Conservation (phyloP, 352 stramenopile genomes). For the Phytophthora rubi region DNA sequence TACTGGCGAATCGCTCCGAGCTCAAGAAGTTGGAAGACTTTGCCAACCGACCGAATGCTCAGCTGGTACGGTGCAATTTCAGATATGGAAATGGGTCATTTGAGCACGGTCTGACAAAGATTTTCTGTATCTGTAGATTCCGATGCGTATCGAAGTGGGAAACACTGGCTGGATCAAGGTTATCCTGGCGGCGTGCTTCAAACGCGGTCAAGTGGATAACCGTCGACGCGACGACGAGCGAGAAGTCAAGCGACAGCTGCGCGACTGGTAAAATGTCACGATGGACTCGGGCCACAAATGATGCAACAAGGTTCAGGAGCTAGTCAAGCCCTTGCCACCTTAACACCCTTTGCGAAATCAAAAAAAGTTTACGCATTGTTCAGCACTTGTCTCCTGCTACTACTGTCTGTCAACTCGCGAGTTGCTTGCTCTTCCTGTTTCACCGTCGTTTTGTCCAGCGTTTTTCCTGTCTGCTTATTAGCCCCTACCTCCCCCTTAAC, state of each 20-base stretch:
- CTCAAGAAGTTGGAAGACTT: conserved; percentile 83
- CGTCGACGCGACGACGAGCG: conserved; percentile 78
- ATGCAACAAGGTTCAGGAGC: not conserved
- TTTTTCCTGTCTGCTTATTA: conserved; percentile 6
- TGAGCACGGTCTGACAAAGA: not conserved
- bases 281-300: not conserved
- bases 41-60: conserved; percentile 60
- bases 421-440: conserved; percentile 12
- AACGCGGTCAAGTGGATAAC: conserved; percentile 70
- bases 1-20: conserved; percentile 76
- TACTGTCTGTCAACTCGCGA: conserved; percentile 13
- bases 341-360: conserved; percentile 28
- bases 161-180: conserved; percentile 88
- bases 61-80: conserved; percentile 50
- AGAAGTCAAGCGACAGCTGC: conserved; percentile 76
- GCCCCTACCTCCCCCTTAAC: conserved; percentile 37
- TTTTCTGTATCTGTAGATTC: conserved; percentile 48
- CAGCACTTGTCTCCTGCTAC: conserved; percentile 18
- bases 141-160: conserved; percentile 72
- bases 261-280: conserved; percentile 63
- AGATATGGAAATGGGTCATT: not conserved
- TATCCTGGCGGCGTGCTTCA: conserved; percentile 75
- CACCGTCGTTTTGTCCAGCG: conserved; percentile 2
- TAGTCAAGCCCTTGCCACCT: not conserved
- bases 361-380: conserved; percentile 46